Percentiles rank a stretch among this genome's conserved stretches.
phyloP scores from a whole-genome alignment of 225 moss, liverwort and hornwort species.

The Thuidium tamariscinum region DNA sequence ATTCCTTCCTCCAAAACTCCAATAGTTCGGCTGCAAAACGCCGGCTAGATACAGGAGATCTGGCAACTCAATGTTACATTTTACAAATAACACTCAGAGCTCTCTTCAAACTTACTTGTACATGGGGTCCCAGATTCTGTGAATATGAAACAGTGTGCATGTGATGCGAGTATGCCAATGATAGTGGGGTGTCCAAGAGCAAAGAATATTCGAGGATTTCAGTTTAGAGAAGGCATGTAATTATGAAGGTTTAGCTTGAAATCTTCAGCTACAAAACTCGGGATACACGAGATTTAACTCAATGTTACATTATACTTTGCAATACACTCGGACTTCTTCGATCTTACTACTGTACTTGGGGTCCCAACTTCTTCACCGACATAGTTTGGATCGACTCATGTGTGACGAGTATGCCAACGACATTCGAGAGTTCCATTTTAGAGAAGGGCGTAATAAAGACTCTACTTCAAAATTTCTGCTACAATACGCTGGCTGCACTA shows the following conservation, averaged over 20 bases:
- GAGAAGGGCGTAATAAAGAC: neutral
- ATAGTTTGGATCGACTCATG: neutral
- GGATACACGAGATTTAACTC: neutral
- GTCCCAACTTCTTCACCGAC: neutral
- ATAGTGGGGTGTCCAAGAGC: neutral
- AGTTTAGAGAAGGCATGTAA: neutral
- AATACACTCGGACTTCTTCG: neutral
- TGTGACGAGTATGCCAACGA: neutral
- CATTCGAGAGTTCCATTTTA: neutral
- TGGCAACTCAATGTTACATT: neutral
- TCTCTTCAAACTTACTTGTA: neutral
- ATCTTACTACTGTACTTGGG: neutral
- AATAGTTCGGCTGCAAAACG: neutral
- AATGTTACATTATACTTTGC: neutral
- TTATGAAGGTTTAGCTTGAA: neutral
- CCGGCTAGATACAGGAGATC: neutral
- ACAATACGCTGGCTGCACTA: neutral
- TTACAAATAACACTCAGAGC: neutral
- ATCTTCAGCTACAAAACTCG: neutral
- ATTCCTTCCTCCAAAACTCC: neutral
- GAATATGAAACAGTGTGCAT: neutral
- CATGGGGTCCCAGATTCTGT: too few relatives aligned
- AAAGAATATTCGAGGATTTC: neutral
- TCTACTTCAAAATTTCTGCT: neutral
- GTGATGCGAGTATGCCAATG: neutral